phyloP scores from a whole-genome alignment of 495 filamentous ascomycete genomes.

The Penicillium psychrofluorescens region DNA sequence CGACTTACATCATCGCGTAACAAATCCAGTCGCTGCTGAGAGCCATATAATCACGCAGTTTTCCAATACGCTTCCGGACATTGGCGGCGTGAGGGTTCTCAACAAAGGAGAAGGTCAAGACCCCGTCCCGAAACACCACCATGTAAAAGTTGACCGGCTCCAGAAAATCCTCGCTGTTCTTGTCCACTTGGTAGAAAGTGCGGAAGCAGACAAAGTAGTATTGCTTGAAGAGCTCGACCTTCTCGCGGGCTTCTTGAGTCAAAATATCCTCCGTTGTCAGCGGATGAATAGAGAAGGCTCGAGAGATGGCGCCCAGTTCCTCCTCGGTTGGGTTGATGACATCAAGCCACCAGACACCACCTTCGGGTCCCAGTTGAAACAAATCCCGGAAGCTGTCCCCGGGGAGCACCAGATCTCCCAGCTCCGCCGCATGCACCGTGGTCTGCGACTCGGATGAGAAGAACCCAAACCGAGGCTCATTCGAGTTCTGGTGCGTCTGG shows the following conservation, averaged over 20 bases:
- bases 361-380: slow-evolving; percentile 68
- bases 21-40: slow-evolving; percentile 97
- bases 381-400: slow-evolving; percentile 84
- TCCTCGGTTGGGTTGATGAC: slow-evolving; percentile 84
- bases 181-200: slow-evolving; percentile 79
- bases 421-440: slow-evolving; percentile 80
- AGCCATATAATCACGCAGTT: slow-evolving; percentile 86
- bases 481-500: slow-evolving; percentile 30
- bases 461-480: slow-evolving; percentile 79
- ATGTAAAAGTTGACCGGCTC: slow-evolving; percentile 95
- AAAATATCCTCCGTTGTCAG: slow-evolving; percentile 91
- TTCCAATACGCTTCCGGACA: slow-evolving; percentile 85
- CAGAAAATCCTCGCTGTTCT: slow-evolving; percentile 66
- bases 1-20: slow-evolving; percentile 87
- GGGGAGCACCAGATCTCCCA: slow-evolving; percentile 80
- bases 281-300: slow-evolving; percentile 88
- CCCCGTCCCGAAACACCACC: slow-evolving; percentile 92
- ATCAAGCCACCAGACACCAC: slow-evolving; percentile 92
- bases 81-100: slow-evolving; percentile 77
- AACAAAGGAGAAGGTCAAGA: slow-evolving; percentile 86
- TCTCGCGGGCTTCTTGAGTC: slow-evolving; percentile 90
- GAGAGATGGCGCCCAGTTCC: slow-evolving; percentile 79
- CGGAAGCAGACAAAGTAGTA: slow-evolving; percentile 99
- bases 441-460: slow-evolving; percentile 91
- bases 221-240: slow-evolving; percentile 92